Evolutionary conservation across 1,139 yeast genomes (phyloP), one percentile per base, ranked within the genome.

Genomic region (Meyerozyma guilliermondii): DNA sequence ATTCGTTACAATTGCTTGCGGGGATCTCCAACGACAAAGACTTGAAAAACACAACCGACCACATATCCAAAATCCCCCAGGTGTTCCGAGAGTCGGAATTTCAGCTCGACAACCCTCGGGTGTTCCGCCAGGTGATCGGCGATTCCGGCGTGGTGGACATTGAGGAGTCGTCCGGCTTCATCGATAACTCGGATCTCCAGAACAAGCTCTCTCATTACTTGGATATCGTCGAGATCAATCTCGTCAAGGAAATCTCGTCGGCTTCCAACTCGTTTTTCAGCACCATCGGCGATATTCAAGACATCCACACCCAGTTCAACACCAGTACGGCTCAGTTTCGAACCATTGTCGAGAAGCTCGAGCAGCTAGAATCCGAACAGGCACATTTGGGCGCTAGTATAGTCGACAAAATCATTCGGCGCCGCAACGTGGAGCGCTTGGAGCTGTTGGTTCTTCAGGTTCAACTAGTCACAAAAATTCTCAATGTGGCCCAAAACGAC

Each of bases 261-360:
- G 84, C 96, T 0, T 87, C 96, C 0, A 80, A 81, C 46, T 82
- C 91, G 4, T 92, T 92, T 58, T 89, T 91, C 62, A 79, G 80
- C 41, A 91, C 96, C 0, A 67, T 94, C 44, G 89, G 82, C 43
- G 95, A 87, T 51, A 75, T 94, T 46, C 76, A 79, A 50, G 71
- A 69, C 8, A 82, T 92, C 38, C 79, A 81, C 43, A 58, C 59
- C 1, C 80, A 80, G 48, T 80, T 94, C 0, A 63, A 71, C 7
- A 59, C 61, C 7, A 76, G 89, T 33, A 68, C 83, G 0, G 60
- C 60, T 2, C 65, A 72, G 39, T 71, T 87, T 41, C 63, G 72
- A 27, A 56, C 56, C 2, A 65, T 91, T 13, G 64, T 74, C 38
- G 43, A 53, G 1, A 66, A 72, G 23, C 54, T 85, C 6, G 56